These are phyloP conservation scores for Elsinoe fawcettii DNA, from an alignment of 2,329 filamentous ascomycete species.

Conservation along the genomic window DNA sequence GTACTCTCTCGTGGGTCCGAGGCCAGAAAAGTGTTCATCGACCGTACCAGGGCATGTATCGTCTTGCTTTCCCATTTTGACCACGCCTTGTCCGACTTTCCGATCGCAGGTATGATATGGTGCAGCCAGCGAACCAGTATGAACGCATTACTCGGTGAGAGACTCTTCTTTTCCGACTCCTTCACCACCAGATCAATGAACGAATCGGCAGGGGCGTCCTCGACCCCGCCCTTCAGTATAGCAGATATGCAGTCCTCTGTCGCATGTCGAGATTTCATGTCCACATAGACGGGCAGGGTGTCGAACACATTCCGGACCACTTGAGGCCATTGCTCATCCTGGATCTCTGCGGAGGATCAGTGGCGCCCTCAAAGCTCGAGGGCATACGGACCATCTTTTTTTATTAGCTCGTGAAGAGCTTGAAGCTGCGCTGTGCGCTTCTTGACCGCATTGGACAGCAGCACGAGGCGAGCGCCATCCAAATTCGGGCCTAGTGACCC, in stretches of 20 bases:
- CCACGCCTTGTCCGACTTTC: conserved; percentile 53
- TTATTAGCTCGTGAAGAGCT: conserved; percentile 36
- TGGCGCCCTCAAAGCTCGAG: background rate
- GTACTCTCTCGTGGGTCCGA: conserved; percentile 57
- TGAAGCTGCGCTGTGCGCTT: conserved; percentile 39
- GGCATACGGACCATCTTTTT: conserved; percentile 35
- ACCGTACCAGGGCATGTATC: conserved; percentile 60
- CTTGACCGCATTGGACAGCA: conserved; percentile 44
- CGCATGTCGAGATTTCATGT: conserved; percentile 73
- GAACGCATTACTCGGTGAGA: conserved; percentile 75
- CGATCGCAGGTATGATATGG: conserved; percentile 64
- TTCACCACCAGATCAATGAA: conserved; percentile 60
- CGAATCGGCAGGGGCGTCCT: conserved; percentile 50
- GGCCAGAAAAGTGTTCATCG: conserved; percentile 69
- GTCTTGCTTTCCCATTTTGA: conserved; percentile 58
- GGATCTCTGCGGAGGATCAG: conserved; percentile 14
- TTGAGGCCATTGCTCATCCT: conserved; percentile 22
- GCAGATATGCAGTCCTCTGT: conserved; percentile 71
- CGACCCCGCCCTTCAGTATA: conserved; percentile 53
- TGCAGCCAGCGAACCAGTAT: conserved; percentile 87
- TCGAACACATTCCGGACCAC: conserved; percentile 66
- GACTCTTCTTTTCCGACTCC: conserved; percentile 67
- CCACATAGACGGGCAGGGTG: conserved; percentile 80
- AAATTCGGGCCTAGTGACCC: conserved; percentile 19
- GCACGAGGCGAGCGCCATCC: conserved; percentile 30